Conservation (phyloP, 768 basidiomycete species). For the Obba rivulosa region DNA sequence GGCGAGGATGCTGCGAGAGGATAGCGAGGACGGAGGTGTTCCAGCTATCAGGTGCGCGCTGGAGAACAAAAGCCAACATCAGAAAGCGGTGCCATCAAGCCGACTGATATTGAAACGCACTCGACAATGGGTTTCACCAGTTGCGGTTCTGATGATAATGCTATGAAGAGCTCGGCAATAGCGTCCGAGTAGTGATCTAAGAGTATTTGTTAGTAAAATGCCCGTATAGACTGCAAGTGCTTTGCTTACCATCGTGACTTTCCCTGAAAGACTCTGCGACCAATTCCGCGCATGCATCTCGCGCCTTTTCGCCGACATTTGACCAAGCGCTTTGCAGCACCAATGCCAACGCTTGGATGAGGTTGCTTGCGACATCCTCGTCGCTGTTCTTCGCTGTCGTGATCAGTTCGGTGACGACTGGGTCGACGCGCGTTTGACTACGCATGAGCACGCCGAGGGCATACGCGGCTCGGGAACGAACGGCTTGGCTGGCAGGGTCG, state of each 20-base stretch:
- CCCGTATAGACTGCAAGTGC: not conserved
- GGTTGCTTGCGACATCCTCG: constrained; percentile 64
- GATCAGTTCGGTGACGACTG: constrained; percentile 87
- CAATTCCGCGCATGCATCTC: constrained; percentile 69
- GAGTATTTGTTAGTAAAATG: not conserved
- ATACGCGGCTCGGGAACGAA: constrained; percentile 76
- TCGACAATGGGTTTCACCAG: constrained; percentile 60
- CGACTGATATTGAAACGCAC: constrained; percentile 36
- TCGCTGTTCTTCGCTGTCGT: constrained; percentile 57
- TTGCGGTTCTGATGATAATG: constrained; percentile 58
- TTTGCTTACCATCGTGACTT: constrained; percentile 51
- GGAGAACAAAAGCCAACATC: constrained; percentile 1
- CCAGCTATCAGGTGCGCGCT: constrained; percentile 63
- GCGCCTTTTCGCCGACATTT: constrained; percentile 73
- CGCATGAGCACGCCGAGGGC: constrained; percentile 89
- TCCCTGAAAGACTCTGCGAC: constrained; percentile 76
- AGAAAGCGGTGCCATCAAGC: no score
- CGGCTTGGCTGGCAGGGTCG: constrained; percentile 71
- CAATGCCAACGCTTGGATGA: constrained; percentile 69
- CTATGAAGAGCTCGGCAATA: constrained; percentile 54
- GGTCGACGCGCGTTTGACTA: constrained; percentile 86
- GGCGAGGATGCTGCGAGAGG: constrained; percentile 56
- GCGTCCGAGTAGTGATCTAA: constrained; percentile 66
- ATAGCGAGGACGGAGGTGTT: constrained; percentile 59
- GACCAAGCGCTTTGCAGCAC: constrained; percentile 66